phyloP scores from a whole-genome alignment of 2,329 filamentous ascomycete genomes.

The Diplodia seriata region DNA sequence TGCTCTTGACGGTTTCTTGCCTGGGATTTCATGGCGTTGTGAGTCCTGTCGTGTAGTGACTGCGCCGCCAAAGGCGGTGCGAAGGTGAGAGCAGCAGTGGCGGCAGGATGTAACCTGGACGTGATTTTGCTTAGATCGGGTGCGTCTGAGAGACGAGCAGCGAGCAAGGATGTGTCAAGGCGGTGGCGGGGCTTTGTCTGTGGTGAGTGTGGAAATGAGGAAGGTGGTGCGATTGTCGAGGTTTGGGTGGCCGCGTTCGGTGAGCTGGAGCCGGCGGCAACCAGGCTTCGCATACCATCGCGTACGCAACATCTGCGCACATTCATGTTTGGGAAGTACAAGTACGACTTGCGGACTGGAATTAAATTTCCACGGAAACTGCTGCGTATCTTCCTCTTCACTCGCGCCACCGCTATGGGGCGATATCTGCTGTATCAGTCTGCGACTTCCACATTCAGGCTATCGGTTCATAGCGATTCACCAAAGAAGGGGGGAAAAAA shows the following conservation, averaged over 20 bases:
- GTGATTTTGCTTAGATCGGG: not conserved
- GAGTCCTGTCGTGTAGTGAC: not conserved
- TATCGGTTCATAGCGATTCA: not conserved
- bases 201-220: not conserved
- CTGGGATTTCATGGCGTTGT: slow-evolving; percentile 1
- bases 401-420: not conserved
- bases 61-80: not conserved
- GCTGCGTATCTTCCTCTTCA: not conserved
- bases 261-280: not conserved
- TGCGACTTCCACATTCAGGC: not conserved
- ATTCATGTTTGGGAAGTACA: not conserved
- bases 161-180: not conserved
- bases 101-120: not conserved
- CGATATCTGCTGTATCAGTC: not conserved
- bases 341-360: too few species aligned
- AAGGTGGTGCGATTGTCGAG: not conserved
- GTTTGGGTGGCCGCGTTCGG: not conserved
- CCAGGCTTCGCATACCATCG: not conserved
- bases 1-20: slow-evolving; percentile 40
- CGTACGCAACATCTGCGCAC: not conserved
- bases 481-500: not conserved
- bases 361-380: not conserved
- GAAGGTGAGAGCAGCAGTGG: not conserved
- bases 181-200: not conserved
- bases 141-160: not conserved